Evolutionary conservation across 176 grass and related monocot genomes (phyloP), one percentile per base, ranked within the genome.

Genomic region (bread wheat (Triticum aestivum)): DNA sequence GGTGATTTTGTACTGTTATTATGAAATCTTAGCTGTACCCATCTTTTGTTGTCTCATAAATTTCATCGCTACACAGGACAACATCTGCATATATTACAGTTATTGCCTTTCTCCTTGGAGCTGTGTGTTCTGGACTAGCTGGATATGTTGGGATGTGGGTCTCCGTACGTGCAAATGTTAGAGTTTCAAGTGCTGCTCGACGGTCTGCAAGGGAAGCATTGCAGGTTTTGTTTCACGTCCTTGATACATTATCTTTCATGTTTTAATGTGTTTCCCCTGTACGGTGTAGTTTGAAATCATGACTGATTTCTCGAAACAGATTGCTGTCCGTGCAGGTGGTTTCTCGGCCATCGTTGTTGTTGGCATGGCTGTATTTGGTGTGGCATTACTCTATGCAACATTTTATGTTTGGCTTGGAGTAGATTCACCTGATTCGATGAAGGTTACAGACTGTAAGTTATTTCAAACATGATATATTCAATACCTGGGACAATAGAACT

Each of bases 81-180:
- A 94, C 94, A 83, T 92, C 90, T 77, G 97, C 97, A 82, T 96
- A 88, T 88, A 96, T 99, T 83, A 99, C 94, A 1, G 94, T 96
- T 83, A 92, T 89, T 88, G 89, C 97, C 58, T 99, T 99, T 91
- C 97, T 99, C 38, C 87, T 99, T 77, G 97, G 97, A 91, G 94
- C 97, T 56, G 32, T 99, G 73, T 99, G 97, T 91, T 99, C 97
- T 83, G 97, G 94, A 84, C 87, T 96, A 73, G 97, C 97, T 70
- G 97, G 97, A 34, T 99, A 94, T 91, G 94, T 99, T 78, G 97
- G 97, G 76, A 99, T 99, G 97, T 99, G 94, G 97, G 97, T 99
- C 2, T 99, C 97, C 9, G 97, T 99, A 12, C 97, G 97, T 86
- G 97, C 97, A 58, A 96, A 99, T 94, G 97, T 99, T 90, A 88